A percentile compares a stretch with the other conserved stretches of the same genome.
Evolutionary conservation across 1,284 basidiomycete species (phyloP).

Genomic region (Clitocybe nebularis): DNA sequence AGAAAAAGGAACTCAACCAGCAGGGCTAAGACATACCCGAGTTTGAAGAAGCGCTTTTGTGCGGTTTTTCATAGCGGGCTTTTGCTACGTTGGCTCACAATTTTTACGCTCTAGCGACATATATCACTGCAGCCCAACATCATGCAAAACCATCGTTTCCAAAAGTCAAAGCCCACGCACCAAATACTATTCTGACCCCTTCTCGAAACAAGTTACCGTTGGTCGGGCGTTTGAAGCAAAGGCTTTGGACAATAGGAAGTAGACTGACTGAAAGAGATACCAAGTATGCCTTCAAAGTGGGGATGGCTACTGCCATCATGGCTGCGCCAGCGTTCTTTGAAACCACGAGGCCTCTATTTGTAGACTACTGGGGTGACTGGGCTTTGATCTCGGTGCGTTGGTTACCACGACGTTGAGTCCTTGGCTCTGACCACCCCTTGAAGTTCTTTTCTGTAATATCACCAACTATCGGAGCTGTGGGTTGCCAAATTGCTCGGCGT

Average conservation of each 20-base stretch:
- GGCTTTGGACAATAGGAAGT: conserved; percentile 74
- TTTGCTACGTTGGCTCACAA: too few species aligned
- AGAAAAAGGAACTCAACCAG: conserved; percentile 5
- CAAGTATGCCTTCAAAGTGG: conserved; percentile 88
- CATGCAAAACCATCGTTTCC: conserved; percentile 74
- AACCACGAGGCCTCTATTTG: conserved; percentile 71
- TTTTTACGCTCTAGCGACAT: conserved; percentile 42
- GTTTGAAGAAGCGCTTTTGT: conserved; percentile 36
- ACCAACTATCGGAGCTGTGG: conserved; percentile 80
- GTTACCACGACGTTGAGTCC: too few species aligned
- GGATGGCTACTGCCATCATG: conserved; percentile 75
- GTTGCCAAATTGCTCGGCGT: conserved; percentile 24
- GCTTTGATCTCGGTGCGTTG: conserved; percentile 82
- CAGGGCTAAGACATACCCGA: conserved; percentile 5
- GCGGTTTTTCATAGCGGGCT: too few species aligned
- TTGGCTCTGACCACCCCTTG: too few species aligned
- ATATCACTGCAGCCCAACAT: conserved; percentile 57
- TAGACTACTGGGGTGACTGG: conserved; percentile 89
- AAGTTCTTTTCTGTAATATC: conserved; percentile 88
- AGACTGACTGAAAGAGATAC: conserved; percentile 72
- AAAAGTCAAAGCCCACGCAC: conserved; percentile 76
- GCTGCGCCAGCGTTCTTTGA: conserved; percentile 87
- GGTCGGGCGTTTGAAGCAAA: conserved; percentile 60
- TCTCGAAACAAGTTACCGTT: conserved; percentile 51
- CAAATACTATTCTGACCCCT: conserved; percentile 82